Percentiles rank a stretch among this genome's conserved stretches.
Evolutionary conservation across 305 asterid genomes (phyloP).

Genomic region (Galium porrigens): DNA sequence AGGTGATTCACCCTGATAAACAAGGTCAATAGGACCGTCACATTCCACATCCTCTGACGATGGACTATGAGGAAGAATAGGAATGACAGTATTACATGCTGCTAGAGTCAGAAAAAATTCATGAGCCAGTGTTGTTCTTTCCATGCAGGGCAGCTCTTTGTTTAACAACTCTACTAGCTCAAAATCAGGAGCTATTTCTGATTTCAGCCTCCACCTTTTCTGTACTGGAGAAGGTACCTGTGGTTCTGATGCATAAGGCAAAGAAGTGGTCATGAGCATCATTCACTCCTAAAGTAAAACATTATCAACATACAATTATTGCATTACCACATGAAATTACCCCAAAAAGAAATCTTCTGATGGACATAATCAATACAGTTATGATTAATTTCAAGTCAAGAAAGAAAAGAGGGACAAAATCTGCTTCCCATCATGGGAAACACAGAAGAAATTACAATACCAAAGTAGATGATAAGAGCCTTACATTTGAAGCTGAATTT

Average conservation of each 20-base stretch:
- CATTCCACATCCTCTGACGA: slow-evolving; percentile 25
- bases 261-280: neutral
- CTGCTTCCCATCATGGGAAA: neutral
- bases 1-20: slow-evolving; percentile 96
- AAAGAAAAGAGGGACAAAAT: neutral
- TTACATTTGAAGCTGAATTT: neutral
- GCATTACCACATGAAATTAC: neutral
- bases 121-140: slow-evolving; percentile 62
- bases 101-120: slow-evolving; percentile 80
- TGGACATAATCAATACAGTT: neutral
- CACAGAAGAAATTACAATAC: neutral
- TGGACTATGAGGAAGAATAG: slow-evolving; percentile 42
- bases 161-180: slow-evolving; percentile 61
- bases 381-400: neutral
- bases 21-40: slow-evolving; percentile 34
- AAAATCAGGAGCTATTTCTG: slow-evolving; percentile 50
- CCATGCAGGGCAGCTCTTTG: slow-evolving; percentile 48
- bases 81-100: slow-evolving; percentile 91
- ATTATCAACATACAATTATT: slow-evolving; percentile 7
- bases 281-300: neutral
- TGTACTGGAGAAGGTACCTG: slow-evolving; percentile 19
- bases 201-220: slow-evolving; percentile 62
- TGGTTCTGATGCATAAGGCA: slow-evolving; percentile 33
- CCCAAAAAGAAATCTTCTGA: neutral
- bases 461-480: neutral